These are phyloP conservation scores for Cutaneotrichosporon sp. DNA, from an alignment of 1,284 basidiomycete genomes.

Conservation along the genomic window DNA sequence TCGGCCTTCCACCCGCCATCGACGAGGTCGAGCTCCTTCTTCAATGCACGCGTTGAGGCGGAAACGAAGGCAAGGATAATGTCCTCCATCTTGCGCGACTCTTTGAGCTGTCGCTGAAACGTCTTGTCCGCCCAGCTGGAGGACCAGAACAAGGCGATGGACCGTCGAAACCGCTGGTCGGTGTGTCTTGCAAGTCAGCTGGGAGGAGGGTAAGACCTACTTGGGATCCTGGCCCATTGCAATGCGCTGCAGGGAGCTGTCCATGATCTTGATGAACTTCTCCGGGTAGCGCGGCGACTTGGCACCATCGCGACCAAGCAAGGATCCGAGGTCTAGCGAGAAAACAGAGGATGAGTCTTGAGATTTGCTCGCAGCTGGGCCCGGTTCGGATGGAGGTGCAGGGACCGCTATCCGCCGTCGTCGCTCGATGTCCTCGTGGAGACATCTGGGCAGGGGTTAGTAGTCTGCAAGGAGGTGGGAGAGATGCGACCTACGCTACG, in stretches of 20 bases:
- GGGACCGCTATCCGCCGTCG: conserved; percentile 19
- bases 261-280: conserved; percentile 82
- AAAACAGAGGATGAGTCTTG: conserved; percentile 33
- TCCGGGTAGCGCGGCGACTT: conserved; percentile 90
- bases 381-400: conserved; percentile 5
- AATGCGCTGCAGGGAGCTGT: conserved; percentile 81
- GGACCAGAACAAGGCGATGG: conserved; percentile 82
- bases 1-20: conserved; percentile 90
- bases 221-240: conserved; percentile 85
- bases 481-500: conserved; percentile 39
- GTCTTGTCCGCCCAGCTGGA: conserved; percentile 79
- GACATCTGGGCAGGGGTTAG: conserved; percentile 27
- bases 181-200: conserved; percentile 63
- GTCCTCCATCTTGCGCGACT: conserved; percentile 95
- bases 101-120: conserved; percentile 87
- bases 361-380: not conserved
- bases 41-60: conserved; percentile 76
- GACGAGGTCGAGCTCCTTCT: conserved; percentile 68
- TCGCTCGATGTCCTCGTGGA: conserved; percentile 32
- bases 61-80: conserved; percentile 95
- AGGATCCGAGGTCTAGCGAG: conserved; percentile 39
- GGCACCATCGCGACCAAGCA: conserved; percentile 37
- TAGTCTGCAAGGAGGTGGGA: no score
- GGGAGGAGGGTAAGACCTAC: conserved; percentile 58
- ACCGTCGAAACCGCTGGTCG: conserved; percentile 80